Evolutionary conservation across 306 rosid species (phyloP).

Genomic region (Morella rubra): DNA sequence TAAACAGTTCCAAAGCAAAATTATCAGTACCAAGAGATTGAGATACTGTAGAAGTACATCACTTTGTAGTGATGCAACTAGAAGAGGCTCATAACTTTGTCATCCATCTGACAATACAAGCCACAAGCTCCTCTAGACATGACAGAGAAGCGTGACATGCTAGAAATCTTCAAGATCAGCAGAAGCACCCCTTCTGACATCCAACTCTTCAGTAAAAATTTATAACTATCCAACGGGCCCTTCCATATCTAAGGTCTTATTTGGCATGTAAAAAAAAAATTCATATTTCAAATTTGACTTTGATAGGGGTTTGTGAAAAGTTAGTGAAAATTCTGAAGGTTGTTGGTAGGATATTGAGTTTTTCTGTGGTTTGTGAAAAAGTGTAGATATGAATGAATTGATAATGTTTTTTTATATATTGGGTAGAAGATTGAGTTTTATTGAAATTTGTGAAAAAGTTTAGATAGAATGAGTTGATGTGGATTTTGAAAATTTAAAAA

Average conservation of each 20-base stretch:
- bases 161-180: neutral
- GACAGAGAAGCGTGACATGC: neutral
- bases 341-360: no score
- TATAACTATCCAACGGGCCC: neutral
- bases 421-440: no score
- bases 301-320: no score
- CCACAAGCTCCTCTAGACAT: neutral
- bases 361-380: no score
- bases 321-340: no score
- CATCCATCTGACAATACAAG: constrained; percentile 9
- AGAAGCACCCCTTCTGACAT: neutral
- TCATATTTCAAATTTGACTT: no score
- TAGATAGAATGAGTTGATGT: no score
- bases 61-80: constrained; percentile 4
- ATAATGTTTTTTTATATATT: no score
- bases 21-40: constrained; percentile 5
- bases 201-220: neutral
- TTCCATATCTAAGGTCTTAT: neutral
- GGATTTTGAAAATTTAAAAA: no score
- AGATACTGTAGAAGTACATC: neutral
- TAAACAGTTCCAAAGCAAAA: constrained; percentile 28
- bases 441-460: no score
- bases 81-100: constrained; percentile 3
- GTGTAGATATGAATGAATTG: no score
- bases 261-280: no score